Percentiles rank a stretch among this genome's conserved stretches.
Evolutionary conservation across 257 asterid species (phyloP).

Genomic region (Nyctanthes arbortristis): DNA sequence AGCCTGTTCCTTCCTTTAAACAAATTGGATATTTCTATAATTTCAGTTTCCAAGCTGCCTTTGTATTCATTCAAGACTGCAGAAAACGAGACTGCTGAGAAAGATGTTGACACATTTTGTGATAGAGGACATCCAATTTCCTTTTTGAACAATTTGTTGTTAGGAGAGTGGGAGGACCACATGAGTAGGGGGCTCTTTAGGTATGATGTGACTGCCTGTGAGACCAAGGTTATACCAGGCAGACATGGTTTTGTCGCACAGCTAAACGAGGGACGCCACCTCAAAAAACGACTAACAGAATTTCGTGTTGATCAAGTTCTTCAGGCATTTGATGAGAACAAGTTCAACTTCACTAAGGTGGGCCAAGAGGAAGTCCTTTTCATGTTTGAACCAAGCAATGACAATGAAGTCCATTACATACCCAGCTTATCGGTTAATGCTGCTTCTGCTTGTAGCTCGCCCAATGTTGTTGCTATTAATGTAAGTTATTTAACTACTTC

Average conservation of each 20-base stretch:
- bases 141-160: constrained; percentile 44
- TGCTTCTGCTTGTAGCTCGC: constrained; percentile 42
- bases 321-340: constrained; percentile 67
- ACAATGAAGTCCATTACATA: constrained; percentile 31
- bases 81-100: constrained; percentile 30
- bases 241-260: constrained; percentile 69
- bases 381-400: constrained; percentile 59
- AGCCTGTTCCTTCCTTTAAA: not conserved
- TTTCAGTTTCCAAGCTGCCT: constrained; percentile 60
- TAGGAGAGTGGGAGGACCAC: constrained; percentile 79
- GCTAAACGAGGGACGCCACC: constrained; percentile 85
- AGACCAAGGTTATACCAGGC: constrained; percentile 65
- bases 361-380: constrained; percentile 82
- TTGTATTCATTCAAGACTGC: constrained; percentile 50
- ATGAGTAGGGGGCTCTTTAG: constrained; percentile 60
- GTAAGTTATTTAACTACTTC: constrained; percentile 39
- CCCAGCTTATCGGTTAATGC: constrained; percentile 31
- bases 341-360: constrained; percentile 69
- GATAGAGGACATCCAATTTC: constrained; percentile 36
- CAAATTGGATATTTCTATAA: constrained; percentile 10
- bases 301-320: constrained; percentile 72
- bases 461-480: constrained; percentile 63
- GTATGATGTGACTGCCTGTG: constrained; percentile 73
- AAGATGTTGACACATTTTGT: constrained; percentile 25
- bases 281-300: constrained; percentile 74